Base-by-base conservation (phyloP, 2,329 filamentous ascomycete genomes). In the Gaeumannomyces tritici region DNA sequence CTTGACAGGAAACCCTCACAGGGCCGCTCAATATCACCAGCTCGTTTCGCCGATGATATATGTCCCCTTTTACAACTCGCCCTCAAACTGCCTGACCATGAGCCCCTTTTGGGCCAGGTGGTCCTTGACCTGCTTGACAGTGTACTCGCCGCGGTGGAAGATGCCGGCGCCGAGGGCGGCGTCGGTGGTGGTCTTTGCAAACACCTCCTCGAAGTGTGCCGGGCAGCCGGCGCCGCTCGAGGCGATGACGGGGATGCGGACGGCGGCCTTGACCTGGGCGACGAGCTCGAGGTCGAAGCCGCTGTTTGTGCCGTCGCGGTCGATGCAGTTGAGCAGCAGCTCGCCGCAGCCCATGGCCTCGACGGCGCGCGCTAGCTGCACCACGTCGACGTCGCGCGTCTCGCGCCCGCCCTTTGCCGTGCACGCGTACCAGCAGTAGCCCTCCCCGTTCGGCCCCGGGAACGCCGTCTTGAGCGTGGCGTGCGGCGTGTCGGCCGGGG, bases 271-370 rank as follows among this genome's bases (percentile, higher is more conserved):
- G 64, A 98, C 93, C 72, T 93, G 89, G 60, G 83, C 78, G 69
- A 99, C 91, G 62, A 99, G 81, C 78, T 98, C 95, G 12, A 96
- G 80, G 74, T 99, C 95, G 72, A 97, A 99, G 1, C 95, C 95
- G 68, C 85, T 89, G 77, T 96, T 97, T 63, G 90, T 95, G 62
- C 95, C 95, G 74, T 99, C 95, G 72, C 89, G 91, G 79, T 99
- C 95, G 70, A 99, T 99, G 79, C 93, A 97, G 77, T 99, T 99
- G 63, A 99, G 84, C 61, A 99, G 79, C 63, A 99, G 90, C 80
- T 99, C 95, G 63, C 95, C 95, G 1, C 90, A 85, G 61, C 95
- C 95, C 91, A 99, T 96, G 63, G 91, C 92, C 77, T 99, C 92
- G 47, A 98, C 93, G 15, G 95, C 95, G 68, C 84, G 86, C 12